Evolutionary conservation across 208 protist species (phyloP).

Genomic region (Crithidia expoeki): DNA sequence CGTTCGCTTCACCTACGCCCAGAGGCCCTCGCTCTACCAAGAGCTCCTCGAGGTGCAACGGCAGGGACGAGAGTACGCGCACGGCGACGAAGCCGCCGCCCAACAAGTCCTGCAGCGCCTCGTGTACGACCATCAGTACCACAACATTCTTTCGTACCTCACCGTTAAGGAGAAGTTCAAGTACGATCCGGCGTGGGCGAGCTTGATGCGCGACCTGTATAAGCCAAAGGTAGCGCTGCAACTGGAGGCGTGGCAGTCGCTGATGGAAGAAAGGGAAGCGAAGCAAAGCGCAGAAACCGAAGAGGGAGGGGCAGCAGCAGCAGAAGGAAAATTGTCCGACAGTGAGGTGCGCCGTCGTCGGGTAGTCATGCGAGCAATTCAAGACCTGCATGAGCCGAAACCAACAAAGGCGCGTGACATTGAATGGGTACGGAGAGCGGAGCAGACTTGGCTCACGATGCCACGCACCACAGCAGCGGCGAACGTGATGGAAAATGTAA

Average conservation of each 20-base stretch:
- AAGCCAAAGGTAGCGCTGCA: constrained; percentile 9
- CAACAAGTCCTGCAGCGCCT: constrained; percentile 44
- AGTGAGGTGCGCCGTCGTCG: constrained; percentile 13
- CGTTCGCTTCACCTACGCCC: constrained; percentile 27
- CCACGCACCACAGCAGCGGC: constrained; percentile 40
- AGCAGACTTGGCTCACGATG: constrained; percentile 41
- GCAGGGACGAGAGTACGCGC: constrained; percentile 16
- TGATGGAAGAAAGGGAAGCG: constrained; percentile 2
- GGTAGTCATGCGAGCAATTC: constrained; percentile 14
- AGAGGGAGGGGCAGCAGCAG: neutral
- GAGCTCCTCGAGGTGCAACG: constrained; percentile 40
- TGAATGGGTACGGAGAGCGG: constrained; percentile 8
- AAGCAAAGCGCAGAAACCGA: neutral
- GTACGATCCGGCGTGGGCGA: constrained; percentile 68
- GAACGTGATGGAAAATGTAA: constrained; percentile 71
- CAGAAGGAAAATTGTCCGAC: neutral
- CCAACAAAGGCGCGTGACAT: constrained; percentile 8
- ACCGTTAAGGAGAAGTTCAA: constrained; percentile 49
- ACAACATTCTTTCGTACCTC: constrained; percentile 51
- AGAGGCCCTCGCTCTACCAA: constrained; percentile 43
- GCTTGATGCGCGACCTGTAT: constrained; percentile 71
- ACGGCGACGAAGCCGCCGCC: constrained; percentile 28
- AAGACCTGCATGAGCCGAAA: constrained; percentile 14
- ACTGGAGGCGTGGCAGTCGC: constrained; percentile 20
- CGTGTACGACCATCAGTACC: constrained; percentile 55